Evolutionary conservation across 129 eudicot genomes (phyloP), one percentile per base, ranked within the genome.

Genomic region (Chrysanthemum makinoi): DNA sequence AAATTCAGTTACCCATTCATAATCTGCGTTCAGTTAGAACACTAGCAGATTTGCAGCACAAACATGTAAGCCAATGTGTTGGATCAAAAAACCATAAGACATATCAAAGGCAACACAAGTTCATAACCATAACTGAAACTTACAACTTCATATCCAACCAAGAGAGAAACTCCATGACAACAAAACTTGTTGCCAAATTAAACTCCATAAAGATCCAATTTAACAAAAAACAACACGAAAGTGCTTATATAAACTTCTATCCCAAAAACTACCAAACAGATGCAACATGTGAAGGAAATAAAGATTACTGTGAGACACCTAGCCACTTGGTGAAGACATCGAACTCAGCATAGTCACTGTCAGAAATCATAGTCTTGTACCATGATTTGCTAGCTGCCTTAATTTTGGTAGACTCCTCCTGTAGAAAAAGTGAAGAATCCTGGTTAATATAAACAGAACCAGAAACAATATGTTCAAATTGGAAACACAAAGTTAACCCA

Each of bases 291-390:
- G 24, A 59, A 9, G 8, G 24, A 60, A 5, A 24, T 8, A 47
- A 22, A 59, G 48, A 35, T 83, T 69, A 88, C 90, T 88, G 95
- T 14, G 95, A 85, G 20, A 85, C 95, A 6, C 91, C 95, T 43
- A 88, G 81, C 95, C 95, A 88, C 80, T 85, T 89, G 43, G 84
- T 68, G 74, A 89, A 86, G 66, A 75, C 81, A 56, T 89, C 88
- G 56, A 86, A 86, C 75, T 89, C 96, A 0, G 90, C 84, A 74
- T 84, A 89, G 64, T 89, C 89, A 26, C 87, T 72, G 73, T 89
- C 92, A 4, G 92, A 86, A 51, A 89, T 83, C 91, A 86, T 80
- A 10, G 87, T 86, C 84, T 73, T 74, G 89, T 89, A 86, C 92
- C 91, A 80, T 17, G 80, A 60, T 49, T 87, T 80, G 68, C 96